These are phyloP conservation scores for Carex myosuroides DNA, from an alignment of 176 grass and related monocot genomes.

Conservation along the genomic window DNA sequence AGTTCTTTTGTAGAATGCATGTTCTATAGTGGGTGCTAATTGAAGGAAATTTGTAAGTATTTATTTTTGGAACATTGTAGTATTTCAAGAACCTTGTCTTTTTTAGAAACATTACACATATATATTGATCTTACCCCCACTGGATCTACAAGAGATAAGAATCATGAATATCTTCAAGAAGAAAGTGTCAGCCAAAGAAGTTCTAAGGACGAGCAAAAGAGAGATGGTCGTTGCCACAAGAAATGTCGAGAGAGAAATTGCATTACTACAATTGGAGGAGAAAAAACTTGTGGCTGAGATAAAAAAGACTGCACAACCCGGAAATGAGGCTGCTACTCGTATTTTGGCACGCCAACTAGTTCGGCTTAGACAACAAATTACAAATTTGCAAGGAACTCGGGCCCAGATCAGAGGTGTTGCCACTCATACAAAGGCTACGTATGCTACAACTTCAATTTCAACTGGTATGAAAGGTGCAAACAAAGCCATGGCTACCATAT, in stretches of 20 bases:
- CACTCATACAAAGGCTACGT: constrained; percentile 94
- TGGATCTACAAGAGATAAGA: constrained; percentile 9
- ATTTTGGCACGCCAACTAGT: no score
- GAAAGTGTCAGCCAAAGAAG: constrained; percentile 92
- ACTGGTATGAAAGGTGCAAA: constrained; percentile 99
- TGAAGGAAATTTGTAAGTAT: no score
- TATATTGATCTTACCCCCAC: not conserved
- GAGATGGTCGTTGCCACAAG: constrained; percentile 78
- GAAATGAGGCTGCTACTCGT: no score
- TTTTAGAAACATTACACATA: not conserved
- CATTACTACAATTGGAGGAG: constrained; percentile 90
- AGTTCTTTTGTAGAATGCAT: no score
- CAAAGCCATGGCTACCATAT: constrained; percentile 98
- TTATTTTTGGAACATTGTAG: no score
- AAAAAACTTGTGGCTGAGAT: constrained; percentile 97
- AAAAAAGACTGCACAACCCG: constrained; percentile 81
- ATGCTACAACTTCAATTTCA: constrained; percentile 95
- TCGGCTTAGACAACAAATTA: no score
- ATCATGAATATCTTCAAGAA: constrained; percentile 98
- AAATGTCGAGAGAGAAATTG: constrained; percentile 91
- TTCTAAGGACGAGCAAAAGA: constrained; percentile 86
- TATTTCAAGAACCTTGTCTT: not conserved
- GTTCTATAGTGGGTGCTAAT: no score
- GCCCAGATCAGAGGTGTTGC: constrained; percentile 88
- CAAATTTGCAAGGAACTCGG: no score